Evolutionary conservation across 352 stramenopile species (phyloP), one percentile per base, ranked within the genome.

Genomic region (Poterioochromonas sp.): DNA sequence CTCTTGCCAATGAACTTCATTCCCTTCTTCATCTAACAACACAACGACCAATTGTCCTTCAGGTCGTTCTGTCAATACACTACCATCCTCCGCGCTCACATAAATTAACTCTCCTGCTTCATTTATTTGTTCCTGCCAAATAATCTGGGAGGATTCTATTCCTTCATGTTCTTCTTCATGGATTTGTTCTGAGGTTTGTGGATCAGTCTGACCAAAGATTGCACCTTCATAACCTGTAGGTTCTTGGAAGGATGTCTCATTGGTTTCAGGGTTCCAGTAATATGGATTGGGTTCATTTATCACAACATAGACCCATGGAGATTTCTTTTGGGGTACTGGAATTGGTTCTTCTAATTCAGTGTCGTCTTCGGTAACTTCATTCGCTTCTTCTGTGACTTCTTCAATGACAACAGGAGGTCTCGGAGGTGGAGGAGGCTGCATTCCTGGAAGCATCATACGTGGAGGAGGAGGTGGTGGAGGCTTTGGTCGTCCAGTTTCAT

Each of bases 401-500:
- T 58, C 26, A 15, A 26, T 58, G 15, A 26, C 15, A 68, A 26
- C 5, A 29, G 58, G 58, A 40, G 58, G 58, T 68, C 5, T 5
- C 29, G 58, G 58, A 32, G 58, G 58, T 40, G 58, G 58, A 68
- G 58, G 12, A 37, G 58, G 29, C 34, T 11, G 29, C 5, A 11
- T 39, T 37, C 12, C 12, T 68, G 58, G 8, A 37, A 39, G 34
- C 26, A 39, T 8, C 26, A 18, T 35, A 68, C 5, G 26, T 18
- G 58, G 58, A 68, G 58, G 58, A 68, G 58, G 58, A 32, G 58
- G 58, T 39, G 58, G 58, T 68, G 58, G 58, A 39, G 12, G 58
- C 5, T 32, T 32, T 29, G 58, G 58, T 26, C 15, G 47, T 26
- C 15, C 15, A 58, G 15, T 26, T 58, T 26, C 47, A 15, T 26